These are phyloP conservation scores for Backusella parvicylindrica DNA, from an alignment of 192 early-diverging fungal species.

Conservation along the genomic window DNA sequence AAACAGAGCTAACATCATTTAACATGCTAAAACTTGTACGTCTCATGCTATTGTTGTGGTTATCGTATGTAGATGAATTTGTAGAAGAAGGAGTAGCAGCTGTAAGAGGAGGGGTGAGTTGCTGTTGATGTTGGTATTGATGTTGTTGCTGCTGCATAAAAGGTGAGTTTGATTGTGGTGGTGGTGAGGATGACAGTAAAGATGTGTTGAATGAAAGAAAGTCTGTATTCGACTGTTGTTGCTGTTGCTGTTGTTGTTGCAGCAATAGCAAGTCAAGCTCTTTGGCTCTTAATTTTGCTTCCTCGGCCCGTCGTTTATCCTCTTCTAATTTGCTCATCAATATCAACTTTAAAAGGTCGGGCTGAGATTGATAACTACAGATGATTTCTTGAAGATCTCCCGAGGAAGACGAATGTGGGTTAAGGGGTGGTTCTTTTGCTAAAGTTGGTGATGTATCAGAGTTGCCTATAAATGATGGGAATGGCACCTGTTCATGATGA, in stretches of 20 bases:
- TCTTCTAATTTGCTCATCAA: conserved; percentile 52
- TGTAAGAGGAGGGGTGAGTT: not conserved
- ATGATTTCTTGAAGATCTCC: conserved; percentile 51
- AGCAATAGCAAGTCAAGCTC: not conserved
- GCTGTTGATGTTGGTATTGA: not conserved
- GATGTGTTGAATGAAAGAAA: not conserved
- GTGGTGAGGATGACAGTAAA: not conserved
- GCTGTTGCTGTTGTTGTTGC: not conserved
- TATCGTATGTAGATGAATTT: not conserved
- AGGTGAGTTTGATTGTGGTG: not conserved
- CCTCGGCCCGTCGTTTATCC: conserved; percentile 51
- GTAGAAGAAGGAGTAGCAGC: conserved; percentile 9
- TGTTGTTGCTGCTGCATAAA: not conserved
- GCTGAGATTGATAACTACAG: conserved; percentile 40
- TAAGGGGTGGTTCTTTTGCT: not conserved
- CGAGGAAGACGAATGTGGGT: conserved; percentile 14
- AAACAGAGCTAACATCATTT: not conserved
- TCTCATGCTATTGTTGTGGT: not conserved
- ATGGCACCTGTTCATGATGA: conserved; percentile 14
- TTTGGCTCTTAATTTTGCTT: conserved; percentile 45
- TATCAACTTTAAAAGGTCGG: conserved; percentile 51
- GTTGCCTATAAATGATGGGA: not conserved
- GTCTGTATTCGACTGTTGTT: not conserved
- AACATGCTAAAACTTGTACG: not conserved
- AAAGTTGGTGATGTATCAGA: not conserved